phyloP scores from a whole-genome alignment of 2,329 filamentous ascomycete genomes.

The Colletotrichum sp. region DNA sequence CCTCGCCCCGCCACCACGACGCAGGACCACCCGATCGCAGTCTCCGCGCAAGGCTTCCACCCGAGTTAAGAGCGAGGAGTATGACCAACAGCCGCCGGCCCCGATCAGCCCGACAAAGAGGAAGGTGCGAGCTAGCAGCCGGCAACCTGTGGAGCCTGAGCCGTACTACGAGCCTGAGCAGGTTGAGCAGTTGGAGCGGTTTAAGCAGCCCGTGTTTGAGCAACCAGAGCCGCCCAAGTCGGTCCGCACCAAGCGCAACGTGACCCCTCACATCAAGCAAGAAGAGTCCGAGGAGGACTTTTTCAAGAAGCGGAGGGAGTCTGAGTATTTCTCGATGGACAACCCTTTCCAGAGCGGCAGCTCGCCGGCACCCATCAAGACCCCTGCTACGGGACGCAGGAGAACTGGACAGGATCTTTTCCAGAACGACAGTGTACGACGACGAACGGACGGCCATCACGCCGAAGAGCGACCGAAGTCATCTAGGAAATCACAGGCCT shows the following conservation, averaged over 20 bases:
- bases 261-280: conserved; percentile 51
- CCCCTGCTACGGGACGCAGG: conserved; percentile 50
- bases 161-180: conserved; percentile 54
- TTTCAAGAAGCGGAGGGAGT: conserved; percentile 35
- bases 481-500: conserved; percentile 52
- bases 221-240: conserved; percentile 39
- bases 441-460: conserved; percentile 42
- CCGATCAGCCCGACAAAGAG: conserved; percentile 57
- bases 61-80: conserved; percentile 58
- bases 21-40: conserved; percentile 54
- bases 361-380: conserved; percentile 62
- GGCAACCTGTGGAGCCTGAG: conserved; percentile 52
- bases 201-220: conserved; percentile 35
- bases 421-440: conserved; percentile 44
- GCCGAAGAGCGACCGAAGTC: conserved; percentile 14
- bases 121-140: conserved; percentile 57
- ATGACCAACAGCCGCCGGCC: conserved; percentile 36
- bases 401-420: conserved; percentile 36
- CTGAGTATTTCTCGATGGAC: conserved; percentile 74
- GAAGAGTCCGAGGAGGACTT: conserved; percentile 59
- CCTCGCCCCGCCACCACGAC: conserved; percentile 51
- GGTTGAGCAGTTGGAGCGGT: background rate
- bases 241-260: conserved; percentile 53
- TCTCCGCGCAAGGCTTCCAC: conserved; percentile 61
- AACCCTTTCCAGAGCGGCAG: conserved; percentile 93